Conservation (phyloP, 139 green algal genomes). For the Coccomyxa sp. region DNA sequence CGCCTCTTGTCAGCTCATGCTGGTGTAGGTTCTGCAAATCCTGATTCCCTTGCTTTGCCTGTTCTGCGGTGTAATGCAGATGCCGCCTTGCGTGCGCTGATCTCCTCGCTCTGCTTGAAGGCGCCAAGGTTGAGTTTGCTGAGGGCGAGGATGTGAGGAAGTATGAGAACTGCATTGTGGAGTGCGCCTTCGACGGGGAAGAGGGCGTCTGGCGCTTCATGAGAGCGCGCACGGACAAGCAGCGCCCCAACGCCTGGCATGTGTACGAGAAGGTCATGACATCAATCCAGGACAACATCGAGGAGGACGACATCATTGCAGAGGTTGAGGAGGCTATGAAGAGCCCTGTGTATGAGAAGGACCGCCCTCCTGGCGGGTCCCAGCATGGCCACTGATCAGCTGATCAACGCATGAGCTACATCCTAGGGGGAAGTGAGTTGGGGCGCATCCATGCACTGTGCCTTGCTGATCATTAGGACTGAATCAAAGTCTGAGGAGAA, state of each 20-base stretch:
- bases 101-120: conserved; percentile 4
- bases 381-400: too few relatives aligned
- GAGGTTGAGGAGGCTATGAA: conserved; percentile 15
- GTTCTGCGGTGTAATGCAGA: neutral
- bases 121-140: conserved; percentile 30
- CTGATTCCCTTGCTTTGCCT: too few relatives aligned
- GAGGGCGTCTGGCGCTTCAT: conserved; percentile 71
- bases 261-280: conserved; percentile 67
- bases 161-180: conserved; percentile 65
- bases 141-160: conserved; percentile 19
- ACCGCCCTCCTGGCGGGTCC: too few relatives aligned
- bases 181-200: conserved; percentile 73
- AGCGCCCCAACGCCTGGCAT: conserved; percentile 64
- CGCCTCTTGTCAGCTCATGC: too few relatives aligned
- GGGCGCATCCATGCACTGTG: too few relatives aligned
- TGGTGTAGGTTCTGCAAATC: too few relatives aligned
- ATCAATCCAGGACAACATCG: conserved; percentile 47
- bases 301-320: conserved; percentile 31
- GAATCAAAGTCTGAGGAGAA: too few relatives aligned
- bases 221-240: conserved; percentile 81
- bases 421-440: too few relatives aligned
- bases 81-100: neutral
- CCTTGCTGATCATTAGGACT: too few relatives aligned
- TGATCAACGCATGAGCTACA: too few relatives aligned
- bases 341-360: too few relatives aligned